Evolutionary conservation across 352 stramenopile genomes (phyloP).

Genomic region (Peronospora belbahrii): DNA sequence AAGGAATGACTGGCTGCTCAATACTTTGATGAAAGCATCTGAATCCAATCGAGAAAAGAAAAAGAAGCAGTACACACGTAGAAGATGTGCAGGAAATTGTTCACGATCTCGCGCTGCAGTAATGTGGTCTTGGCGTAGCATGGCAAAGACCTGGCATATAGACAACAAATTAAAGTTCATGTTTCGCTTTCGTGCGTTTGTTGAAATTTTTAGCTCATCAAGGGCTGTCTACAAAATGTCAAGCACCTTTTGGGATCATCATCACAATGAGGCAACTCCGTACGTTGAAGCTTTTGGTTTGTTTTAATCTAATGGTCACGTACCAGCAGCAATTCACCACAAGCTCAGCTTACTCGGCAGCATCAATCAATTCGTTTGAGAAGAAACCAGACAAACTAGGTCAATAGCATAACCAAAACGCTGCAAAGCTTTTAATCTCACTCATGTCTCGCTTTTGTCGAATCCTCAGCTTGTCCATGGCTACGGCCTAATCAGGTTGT

Average conservation of each 20-base stretch:
- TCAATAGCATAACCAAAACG: slow-evolving; percentile 3
- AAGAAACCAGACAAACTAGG: too few relatives aligned
- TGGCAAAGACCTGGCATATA: slow-evolving; percentile 9
- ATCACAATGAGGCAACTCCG: too few relatives aligned
- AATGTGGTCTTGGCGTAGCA: slow-evolving; percentile 5
- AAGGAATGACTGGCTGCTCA: too few relatives aligned
- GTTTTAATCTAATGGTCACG: too few relatives aligned
- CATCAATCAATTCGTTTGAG: too few relatives aligned
- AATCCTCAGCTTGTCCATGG: slow-evolving; percentile 1
- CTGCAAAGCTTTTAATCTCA: slow-evolving; percentile 1
- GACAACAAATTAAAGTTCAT: slow-evolving; percentile 17
- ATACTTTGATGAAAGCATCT: slow-evolving; percentile 4
- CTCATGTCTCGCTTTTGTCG: slow-evolving; percentile 2
- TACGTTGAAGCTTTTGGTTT: too few relatives aligned
- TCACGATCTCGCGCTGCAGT: slow-evolving; percentile 1
- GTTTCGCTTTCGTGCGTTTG: background rate
- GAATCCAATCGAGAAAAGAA: slow-evolving; percentile 8
- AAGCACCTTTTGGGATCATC: too few relatives aligned
- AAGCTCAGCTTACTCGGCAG: too few relatives aligned
- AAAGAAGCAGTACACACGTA: slow-evolving; percentile 17
- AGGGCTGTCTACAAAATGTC: background rate
- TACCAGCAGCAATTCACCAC: too few relatives aligned
- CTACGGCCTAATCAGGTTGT: slow-evolving; percentile 16
- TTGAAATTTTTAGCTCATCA: too few relatives aligned
- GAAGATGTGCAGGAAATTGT: slow-evolving; percentile 12